Base-by-base conservation (phyloP, 2,329 filamentous ascomycete genomes). In the Chaetomiaceae sp. region DNA sequence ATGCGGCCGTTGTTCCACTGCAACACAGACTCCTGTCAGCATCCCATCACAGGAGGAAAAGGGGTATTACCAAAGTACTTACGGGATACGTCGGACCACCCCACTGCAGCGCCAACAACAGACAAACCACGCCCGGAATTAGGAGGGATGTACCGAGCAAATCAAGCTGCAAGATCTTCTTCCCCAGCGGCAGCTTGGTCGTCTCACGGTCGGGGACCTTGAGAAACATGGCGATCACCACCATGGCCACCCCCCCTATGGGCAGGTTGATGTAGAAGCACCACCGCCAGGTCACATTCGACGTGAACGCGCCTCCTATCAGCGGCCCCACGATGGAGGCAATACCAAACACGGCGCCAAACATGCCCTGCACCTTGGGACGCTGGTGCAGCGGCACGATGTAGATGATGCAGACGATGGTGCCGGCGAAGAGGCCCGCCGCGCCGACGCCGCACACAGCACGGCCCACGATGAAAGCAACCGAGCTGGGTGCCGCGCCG, bases 231-330 rank as follows among this genome's bases (percentile, higher is more conserved):
- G 46, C 47, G 10, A 62, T 55, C 14, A 61, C 31, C 13, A 58
- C 51, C 20, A 66, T 59, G 6, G 68, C 63, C 17, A 69, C 58
- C 17, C 62, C 69, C 4, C 68, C 68, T 19, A 71, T 61, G 3
- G 70, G 70, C 8, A 72, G 55, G 50, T 72, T 72, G 55, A 72
- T 69, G 56, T 68, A 72, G 57, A 72, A 72, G 50, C 69, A 71
- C 69, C 69, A 71, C 44, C 69, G 56, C 69, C 69, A 72, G 5
- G 65, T 69, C 8, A 66, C 56, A 19, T 64, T 52, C 12, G 66
- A 61, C 1, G 68, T 68, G 39, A 70, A 69, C 19, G 64, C 65
- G 23, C 68, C 68, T 9, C 66, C 68, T 2, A 70, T 57, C 0
- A 69, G 48, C 25, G 68, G 68, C 2, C 67, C 66, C 12, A 68